These are phyloP conservation scores for Cladobotryum mycophilum DNA, from an alignment of 2,329 filamentous ascomycete species.

Conservation along the genomic window DNA sequence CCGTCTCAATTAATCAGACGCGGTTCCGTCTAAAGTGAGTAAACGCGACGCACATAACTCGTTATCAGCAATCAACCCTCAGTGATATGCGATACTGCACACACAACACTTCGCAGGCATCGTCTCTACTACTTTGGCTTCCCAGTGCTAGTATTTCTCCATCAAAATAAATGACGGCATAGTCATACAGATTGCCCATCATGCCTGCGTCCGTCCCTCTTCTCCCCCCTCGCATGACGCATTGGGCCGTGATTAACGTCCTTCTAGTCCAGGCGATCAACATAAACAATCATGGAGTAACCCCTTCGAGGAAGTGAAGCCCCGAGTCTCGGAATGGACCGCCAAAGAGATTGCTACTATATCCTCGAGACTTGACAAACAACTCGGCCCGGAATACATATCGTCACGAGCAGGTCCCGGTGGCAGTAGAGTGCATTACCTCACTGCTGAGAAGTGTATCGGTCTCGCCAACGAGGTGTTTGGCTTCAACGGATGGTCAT, in stretches of 20 bases:
- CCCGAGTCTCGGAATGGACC: slow-evolving; percentile 71
- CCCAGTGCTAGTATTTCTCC: neutral
- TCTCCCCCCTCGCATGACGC: slow-evolving; percentile 5
- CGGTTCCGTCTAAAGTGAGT: slow-evolving; percentile 2
- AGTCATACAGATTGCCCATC: slow-evolving; percentile 16
- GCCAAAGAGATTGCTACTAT: slow-evolving; percentile 86
- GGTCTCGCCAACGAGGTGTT: slow-evolving; percentile 92
- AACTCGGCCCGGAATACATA: slow-evolving; percentile 93
- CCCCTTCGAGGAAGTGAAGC: slow-evolving; percentile 70
- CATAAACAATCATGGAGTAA: slow-evolving; percentile 52
- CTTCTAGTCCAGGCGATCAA: slow-evolving; percentile 60
- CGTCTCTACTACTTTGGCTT: neutral
- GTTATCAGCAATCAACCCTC: too few species aligned
- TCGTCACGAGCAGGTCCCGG: slow-evolving; percentile 78
- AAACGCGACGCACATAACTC: slow-evolving; percentile 4
- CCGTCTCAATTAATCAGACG: slow-evolving; percentile 16
- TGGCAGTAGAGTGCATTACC: slow-evolving; percentile 83
- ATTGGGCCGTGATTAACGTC: slow-evolving; percentile 14
- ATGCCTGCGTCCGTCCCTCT: slow-evolving; percentile 39
- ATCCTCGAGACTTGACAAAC: slow-evolving; percentile 80
- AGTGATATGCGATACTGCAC: neutral
- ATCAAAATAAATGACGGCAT: slow-evolving; percentile 19
- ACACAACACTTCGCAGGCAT: neutral
- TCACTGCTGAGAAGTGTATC: slow-evolving; percentile 95
- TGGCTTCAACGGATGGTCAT: slow-evolving; percentile 97